Evolutionary conservation across 176 grass and related monocot species (phyloP), one percentile per base, ranked within the genome.

Genomic region (bread wheat (Triticum aestivum)): DNA sequence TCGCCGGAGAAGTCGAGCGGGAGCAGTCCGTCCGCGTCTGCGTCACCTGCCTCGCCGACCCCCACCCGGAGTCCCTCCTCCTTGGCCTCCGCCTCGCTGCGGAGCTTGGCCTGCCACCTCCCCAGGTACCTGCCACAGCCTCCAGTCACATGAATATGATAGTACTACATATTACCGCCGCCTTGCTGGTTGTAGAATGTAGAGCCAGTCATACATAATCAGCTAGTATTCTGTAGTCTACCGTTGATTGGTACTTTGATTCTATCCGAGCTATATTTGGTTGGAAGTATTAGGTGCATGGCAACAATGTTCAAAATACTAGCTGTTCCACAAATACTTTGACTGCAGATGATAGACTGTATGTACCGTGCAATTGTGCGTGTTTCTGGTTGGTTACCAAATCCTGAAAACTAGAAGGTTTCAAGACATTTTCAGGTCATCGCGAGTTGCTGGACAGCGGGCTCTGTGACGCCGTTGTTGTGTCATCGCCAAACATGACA

Each of bases 401-500:
- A 75, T 54, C 15, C 45, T 84, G 44, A 93, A 44, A 78, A 59
- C 34, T 27, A 79, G 3, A 82, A 79, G 54, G 71, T 84, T 81
- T 94, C 62, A 87, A 98, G 93, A 88, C 68, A 17, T 98, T 95
- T 89, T 86, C 96, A 89, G 93, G 88, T 3, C 91, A 95, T 73
- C 61, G 41, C 11, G 91, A 98, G 82, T 78, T 98, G 75, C 81
- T 98, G 81, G 88, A 92, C 68, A 95, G 96, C 39, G 82, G 90
- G 56, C 91, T 95, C 45, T 98, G 96, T 13, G 96, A 98, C 32
- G 93, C 89, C 3, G 71, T 94, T 35, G 73, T 98, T 4, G 81
- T 98, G 27, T 93, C 96, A 1, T 98, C 96, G 10, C 96, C 96
- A 62, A 98, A 98, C 73, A 98, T 98, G 96, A 98, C 96, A 4